These are phyloP conservation scores for Yamadazyma buinensis DNA, from an alignment of 1,139 yeast genomes.

Conservation along the genomic window DNA sequence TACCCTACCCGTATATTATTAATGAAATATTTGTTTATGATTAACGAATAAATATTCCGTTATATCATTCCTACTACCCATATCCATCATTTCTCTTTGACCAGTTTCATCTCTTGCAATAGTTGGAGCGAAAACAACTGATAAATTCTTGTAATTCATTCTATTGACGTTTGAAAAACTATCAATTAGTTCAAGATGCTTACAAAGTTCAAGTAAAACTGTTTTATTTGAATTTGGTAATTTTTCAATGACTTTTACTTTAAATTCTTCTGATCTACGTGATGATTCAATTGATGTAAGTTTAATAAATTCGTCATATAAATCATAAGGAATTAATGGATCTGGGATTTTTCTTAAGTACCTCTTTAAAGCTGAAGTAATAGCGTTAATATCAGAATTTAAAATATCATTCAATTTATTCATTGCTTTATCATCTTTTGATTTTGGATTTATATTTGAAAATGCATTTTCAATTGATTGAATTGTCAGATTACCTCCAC, in stretches of 20 bases:
- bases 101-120: constrained; percentile 78
- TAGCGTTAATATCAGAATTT: constrained; percentile 76
- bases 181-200: constrained; percentile 61
- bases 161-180: constrained; percentile 49
- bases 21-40: constrained; percentile 36
- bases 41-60: constrained; percentile 73
- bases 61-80: constrained; percentile 75
- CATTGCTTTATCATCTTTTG: constrained; percentile 36
- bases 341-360: constrained; percentile 82
- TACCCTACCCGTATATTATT: background rate
- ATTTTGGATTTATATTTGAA: constrained; percentile 20
- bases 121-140: constrained; percentile 96
- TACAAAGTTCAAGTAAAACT: constrained; percentile 53
- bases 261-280: constrained; percentile 27
- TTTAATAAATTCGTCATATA: constrained; percentile 63
- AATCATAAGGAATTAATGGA: constrained; percentile 71
- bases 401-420: constrained; percentile 43
- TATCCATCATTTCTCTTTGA: constrained; percentile 80
- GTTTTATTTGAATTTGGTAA: constrained; percentile 69
- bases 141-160: constrained; percentile 79
- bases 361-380: constrained; percentile 82
- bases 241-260: constrained; percentile 22
- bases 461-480: constrained; percentile 51
- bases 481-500: constrained; percentile 82
- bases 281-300: constrained; percentile 30